Conservation (phyloP, 352 stramenopile genomes). For the Aphanomyces invadans region DNA sequence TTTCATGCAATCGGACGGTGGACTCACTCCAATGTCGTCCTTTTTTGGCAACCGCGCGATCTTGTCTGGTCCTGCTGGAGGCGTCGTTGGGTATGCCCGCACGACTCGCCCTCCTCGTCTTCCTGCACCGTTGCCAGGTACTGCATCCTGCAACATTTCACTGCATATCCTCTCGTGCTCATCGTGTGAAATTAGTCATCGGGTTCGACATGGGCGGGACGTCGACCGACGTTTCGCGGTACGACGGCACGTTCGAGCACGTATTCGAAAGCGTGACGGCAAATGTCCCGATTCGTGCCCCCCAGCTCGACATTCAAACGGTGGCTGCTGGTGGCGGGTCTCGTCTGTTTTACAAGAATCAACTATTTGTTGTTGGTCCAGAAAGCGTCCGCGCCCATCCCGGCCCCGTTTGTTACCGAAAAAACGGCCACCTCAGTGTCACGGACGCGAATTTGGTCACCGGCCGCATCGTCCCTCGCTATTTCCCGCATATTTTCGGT, state of each 20-base stretch:
- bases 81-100: conserved; percentile 96
- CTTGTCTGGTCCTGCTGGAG: conserved; percentile 89
- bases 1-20: conserved; percentile 99
- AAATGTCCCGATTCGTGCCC: conserved; percentile 95
- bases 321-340: conserved; percentile 95
- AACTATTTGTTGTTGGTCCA: conserved; percentile 96
- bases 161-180: no score
- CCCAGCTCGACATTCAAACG: conserved; percentile 99
- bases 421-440: conserved; percentile 93
- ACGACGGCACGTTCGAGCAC: conserved; percentile 94
- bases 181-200: no score
- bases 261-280: conserved; percentile 98
- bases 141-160: no score
- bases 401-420: conserved; percentile 95
- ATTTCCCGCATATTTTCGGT: conserved; percentile 99
- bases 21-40: conserved; percentile 91
- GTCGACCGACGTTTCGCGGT: conserved; percentile 96
- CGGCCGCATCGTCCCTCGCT: conserved; percentile 92
- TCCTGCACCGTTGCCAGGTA: conserved; percentile 21
- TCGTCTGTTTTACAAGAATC: conserved; percentile 94
- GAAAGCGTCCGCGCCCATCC: conserved; percentile 96
- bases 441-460: conserved; percentile 99
- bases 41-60: conserved; percentile 92
- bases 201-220: conserved; percentile 99
- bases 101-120: conserved; percentile 63